Conservation (phyloP, 2,329 filamentous ascomycete species). For the Purpureocillium takamizusanense region DNA sequence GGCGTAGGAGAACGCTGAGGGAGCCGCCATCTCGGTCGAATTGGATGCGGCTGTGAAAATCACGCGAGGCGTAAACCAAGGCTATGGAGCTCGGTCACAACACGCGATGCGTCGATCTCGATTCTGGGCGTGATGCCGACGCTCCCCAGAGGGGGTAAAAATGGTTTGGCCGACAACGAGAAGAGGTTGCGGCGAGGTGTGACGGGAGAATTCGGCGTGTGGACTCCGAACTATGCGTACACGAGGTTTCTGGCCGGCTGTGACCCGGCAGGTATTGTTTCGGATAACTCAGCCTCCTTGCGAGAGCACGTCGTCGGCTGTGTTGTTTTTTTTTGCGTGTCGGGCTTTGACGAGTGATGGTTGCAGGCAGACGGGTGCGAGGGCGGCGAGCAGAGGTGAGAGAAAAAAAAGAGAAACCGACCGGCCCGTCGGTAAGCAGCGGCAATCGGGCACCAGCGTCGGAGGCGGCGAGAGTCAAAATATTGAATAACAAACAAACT, state of each 20-base stretch:
- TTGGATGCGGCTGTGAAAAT: constrained; percentile 16
- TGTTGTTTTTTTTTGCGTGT: background rate
- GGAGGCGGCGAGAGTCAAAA: background rate
- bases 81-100: constrained; percentile 10
- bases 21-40: constrained; percentile 37
- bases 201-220: background rate
- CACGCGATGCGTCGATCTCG: constrained; percentile 7
- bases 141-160: constrained; percentile 11
- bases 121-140: constrained; percentile 6
- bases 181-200: background rate
- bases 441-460: background rate
- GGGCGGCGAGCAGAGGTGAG: too few species aligned
- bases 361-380: too few species aligned
- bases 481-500: too few species aligned
- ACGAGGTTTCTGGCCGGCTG: too few species aligned
- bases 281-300: background rate
- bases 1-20: constrained; percentile 79
- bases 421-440: constrained; percentile 1
- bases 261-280: background rate
- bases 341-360: background rate
- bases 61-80: constrained; percentile 15
- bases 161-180: constrained; percentile 1
- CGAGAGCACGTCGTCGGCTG: background rate
- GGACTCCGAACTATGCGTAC: too few species aligned
- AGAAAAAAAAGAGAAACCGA: background rate